Base-by-base conservation (phyloP, 306 rosid genomes). In the Hylodesmum podocarpum region DNA sequence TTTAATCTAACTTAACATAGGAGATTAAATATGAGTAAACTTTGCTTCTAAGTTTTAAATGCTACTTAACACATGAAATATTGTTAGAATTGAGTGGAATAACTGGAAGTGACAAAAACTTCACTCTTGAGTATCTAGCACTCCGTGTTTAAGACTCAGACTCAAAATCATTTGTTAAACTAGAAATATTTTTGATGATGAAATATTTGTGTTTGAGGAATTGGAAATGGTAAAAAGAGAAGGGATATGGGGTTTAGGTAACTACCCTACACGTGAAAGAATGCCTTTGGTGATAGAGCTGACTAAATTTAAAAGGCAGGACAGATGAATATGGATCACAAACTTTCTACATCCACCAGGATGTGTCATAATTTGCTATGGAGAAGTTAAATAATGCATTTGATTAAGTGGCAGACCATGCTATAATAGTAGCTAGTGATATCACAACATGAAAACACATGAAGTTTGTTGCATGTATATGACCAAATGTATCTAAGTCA, bases 381-480 rank as follows among this genome's bases (percentile, higher is more conserved):
- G 33, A 78, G 64, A 83, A 49, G 22, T 75, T 79, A 34, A 43
- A 79, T 43, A 79, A 68, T 22, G 57, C 70, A 49, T 78, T 74
- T 61, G 1, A 74, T 68, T 12, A 72, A 73, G 81, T 66, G 73
- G 83, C 82, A 77, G 78, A 66, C 67, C 46, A 71, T 70, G 36
- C 13, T 33, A 58, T 55, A 63, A 51, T 46, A 46, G 11, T 6
- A 27, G 43, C 27, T 53, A 21, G 69, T 72, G 84, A 36, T 73
- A 16, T 73, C 27, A 55, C 66, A 66, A 22, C 27, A 64, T 43
- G 44, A 16, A 12, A 66, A 73, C 70, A 54, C 27, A 46, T 43
- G 25, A 24, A 18, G 49, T 11, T n/a, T 55, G 53, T 58, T 66
- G 18, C 59, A 72, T 73, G 70, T 65, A 25, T 8, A 14, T 72